phyloP scores from a whole-genome alignment of 768 basidiomycete genomes.

The Rickenella mellea region DNA sequence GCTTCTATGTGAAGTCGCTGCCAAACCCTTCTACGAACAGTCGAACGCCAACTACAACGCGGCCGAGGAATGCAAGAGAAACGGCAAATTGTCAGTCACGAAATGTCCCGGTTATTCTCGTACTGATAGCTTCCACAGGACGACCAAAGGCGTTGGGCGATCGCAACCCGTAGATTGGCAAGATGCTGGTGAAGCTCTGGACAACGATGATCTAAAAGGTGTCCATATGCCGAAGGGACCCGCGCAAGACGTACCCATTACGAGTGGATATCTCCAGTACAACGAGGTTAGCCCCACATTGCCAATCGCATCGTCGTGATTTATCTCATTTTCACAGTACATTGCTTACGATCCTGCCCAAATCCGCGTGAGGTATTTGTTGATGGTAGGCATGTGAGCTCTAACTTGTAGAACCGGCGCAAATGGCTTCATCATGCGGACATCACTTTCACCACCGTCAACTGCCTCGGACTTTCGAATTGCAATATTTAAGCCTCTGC shows the following conservation, averaged over 20 bases:
- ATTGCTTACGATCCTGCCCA: constrained; percentile 53
- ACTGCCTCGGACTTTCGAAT: not conserved
- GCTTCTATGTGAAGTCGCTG: constrained; percentile 52
- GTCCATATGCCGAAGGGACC: constrained; percentile 53
- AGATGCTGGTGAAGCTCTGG: constrained; percentile 43
- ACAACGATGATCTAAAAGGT: constrained; percentile 38
- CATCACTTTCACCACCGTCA: not conserved
- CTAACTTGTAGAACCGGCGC: constrained; percentile 3
- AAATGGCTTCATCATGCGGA: not conserved
- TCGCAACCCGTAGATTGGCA: constrained; percentile 48
- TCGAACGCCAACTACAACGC: constrained; percentile 38
- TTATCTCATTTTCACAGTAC: constrained; percentile 29
- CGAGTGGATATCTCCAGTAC: constrained; percentile 32
- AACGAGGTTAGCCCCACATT: constrained; percentile 38
- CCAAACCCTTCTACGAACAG: constrained; percentile 44
- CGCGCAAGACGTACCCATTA: constrained; percentile 21
- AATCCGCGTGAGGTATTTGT: constrained; percentile 45
- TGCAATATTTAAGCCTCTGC: not conserved
- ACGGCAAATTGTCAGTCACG: constrained; percentile 25
- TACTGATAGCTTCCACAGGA: constrained; percentile 19
- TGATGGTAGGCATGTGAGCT: constrained; percentile 50
- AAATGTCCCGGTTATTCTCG: not conserved
- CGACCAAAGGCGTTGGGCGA: constrained; percentile 46
- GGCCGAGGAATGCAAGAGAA: constrained; percentile 33
- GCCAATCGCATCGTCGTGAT: not conserved